Evolutionary conservation across 176 grass and related monocot genomes (phyloP), one percentile per base, ranked within the genome.

Genomic region (Avena eriantha): DNA sequence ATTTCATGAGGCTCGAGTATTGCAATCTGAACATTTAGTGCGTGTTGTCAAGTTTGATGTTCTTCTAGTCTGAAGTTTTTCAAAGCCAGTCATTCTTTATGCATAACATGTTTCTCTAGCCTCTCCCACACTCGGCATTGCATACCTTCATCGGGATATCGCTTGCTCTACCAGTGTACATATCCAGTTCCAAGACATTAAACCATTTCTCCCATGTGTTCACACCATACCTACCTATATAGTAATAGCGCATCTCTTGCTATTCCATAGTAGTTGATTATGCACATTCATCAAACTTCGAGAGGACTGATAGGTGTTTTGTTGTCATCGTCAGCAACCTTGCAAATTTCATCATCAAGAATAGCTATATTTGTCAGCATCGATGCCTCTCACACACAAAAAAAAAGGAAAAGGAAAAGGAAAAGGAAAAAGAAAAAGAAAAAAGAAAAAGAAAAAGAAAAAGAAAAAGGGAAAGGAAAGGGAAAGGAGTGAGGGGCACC

Each of bases 1-100:
- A 51, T 53, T 76, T 5, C 46, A 76, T 31, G 14, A 76, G 73
- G 22, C 23, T 17, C 18, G 22, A 51, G 1, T 75, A 51, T 51
- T 75, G 72, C 72, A 75, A 2, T 75, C 3, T 75, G 46, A 51
- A 29, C 29, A 29, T 75, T 75, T 75, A 31, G 72, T 75, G 45
- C 0, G 23, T 31, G 31, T 18, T 76, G 73, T 51, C 51, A 76
- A 51, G 1, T 76, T 53, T 5, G 73, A 76, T 76, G 23, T 76
- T 76, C 47, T 3, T 76, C 73, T 31, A 18, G 73, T 76, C 14
- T 76, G 47, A 76, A 51, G 23, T 76, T 48, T 76, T 76, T 51
- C 0, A 31, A 51, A 10, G 7, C 47, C 23, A 31, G 73, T 53
- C 73, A 51, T 53, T 51, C n/a, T 17, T 75, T 31, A 17, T 29